Evolutionary conservation across 352 stramenopile species (phyloP), one percentile per base, ranked within the genome.

Genomic region (Pythium coloratum): DNA sequence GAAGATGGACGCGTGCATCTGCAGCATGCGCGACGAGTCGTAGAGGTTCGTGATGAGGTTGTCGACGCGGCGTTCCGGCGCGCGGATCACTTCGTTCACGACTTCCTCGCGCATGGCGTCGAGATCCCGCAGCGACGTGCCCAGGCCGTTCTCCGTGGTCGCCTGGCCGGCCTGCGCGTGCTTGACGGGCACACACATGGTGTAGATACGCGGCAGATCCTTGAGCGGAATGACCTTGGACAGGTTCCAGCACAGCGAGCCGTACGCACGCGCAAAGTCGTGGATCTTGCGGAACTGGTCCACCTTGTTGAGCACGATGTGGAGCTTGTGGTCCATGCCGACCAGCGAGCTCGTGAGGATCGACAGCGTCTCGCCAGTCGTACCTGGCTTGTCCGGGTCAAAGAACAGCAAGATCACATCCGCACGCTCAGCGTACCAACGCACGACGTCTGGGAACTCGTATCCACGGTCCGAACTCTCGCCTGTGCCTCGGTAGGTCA

Each of bases 351-450:
- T 98, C 40, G 98, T 97, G 34, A 99, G 78, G 50, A 99, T 97
- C 36, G 89, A 98, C 26, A 99, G 88, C 66, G 98, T 99, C 80
- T 99, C 98, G 20, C 98, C 98, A 0, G 98, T 99, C 9, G 98
- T 99, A 18, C 98, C 98, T 0, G 95, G 95, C 75, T 99, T 99
- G 73, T 99, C 98, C 4, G 98, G 98, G 84, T 99, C 98, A 73
- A 99, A 99, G 77, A 99, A 99, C 6, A 99, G 86, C 66, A 99
- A 75, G 58, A 99, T 99, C 59, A 99, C 96, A 73, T 99, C 98
- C 4, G 97, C 97, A 47, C 97, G 88, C 76, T 99, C 96, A 4
- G 97, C 97, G 76, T 99, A 99, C 97, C 97, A 99, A 60, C 90
- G 85, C 46, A 98, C 92, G 20, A 99, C 96, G 59, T 97, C 84